Base-by-base conservation (phyloP, 2,329 filamentous ascomycete species). In the Ophiostoma perfectum region DNA sequence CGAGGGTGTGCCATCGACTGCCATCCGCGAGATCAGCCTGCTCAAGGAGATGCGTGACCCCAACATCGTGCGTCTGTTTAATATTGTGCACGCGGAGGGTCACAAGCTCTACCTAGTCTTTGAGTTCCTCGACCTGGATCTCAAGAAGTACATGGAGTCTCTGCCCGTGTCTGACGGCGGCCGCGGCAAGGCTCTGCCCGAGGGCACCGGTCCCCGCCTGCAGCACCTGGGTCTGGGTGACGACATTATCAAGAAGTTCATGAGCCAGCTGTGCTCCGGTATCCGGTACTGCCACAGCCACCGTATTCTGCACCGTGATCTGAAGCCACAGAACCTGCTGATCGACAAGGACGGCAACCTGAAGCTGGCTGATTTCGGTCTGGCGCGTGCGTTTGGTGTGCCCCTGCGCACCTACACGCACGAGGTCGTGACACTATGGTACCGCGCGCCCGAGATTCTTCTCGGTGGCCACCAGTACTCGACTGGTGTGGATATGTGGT, bases 141-240 rank as follows among this genome's bases (percentile, higher is more conserved):
- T 96, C 73, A 96, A 96, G 82, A 95, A 95, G 78, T 96, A 95
- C 80, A 96, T 96, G 92, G 92, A 96, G 79, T 87, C 91, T 36
- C 83, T 95, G 68, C 91, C 91, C 1, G 88, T 93, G 66, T 87
- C 85, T 74, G 90, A 95, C 76, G 91, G 91, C 74, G 91, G 91
- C 41, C 86, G 91, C 66, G 91, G 91, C 74, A 93, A 92, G 80
- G 86, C 91, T 44, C 81, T 96, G 69, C 91, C 92, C 3, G 90
- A 93, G 73, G 90, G 90, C 64, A 86, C 88, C 55, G 84, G 84
- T 42, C 77, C 85, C 64, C 84, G 86, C 70, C 81, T 90, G 70
- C 84, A 86, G 75, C 82, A 84, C 70, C 79, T 93, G 73, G 90
- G 90, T 7, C 81, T 96, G 68, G 92, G 91, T 67, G 86, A 90